Base-by-base conservation (phyloP, 192 early-diverging fungal genomes). In the Entrophospora sp. region DNA sequence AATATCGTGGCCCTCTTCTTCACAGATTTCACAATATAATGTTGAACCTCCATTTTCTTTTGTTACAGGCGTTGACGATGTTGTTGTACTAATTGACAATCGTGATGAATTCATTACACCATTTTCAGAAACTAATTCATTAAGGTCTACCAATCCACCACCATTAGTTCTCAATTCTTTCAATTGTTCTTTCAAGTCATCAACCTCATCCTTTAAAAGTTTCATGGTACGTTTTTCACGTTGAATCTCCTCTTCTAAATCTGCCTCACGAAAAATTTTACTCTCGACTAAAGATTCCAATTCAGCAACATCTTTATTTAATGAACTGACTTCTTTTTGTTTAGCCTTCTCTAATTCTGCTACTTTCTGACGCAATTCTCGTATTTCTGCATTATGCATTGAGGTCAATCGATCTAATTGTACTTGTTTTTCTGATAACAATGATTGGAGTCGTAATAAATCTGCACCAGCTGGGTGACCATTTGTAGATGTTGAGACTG, bases 241-340 rank as follows among this genome's bases (percentile, higher is more conserved):
- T 52, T 81, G 75, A 13, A 84, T 58, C 10, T 76, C 73, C 49
- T 87, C 81, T 62, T 84, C 85, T 2, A 88, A 69, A 58, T 91
- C 89, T 0, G 79, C 76, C 35, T 91, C 87, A 56, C 77, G 78
- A 70, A 91, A 91, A 30, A 86, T 81, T 68, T 85, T 88, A 71
- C 84, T 84, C 61, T 91, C 89, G 36, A 89, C 79, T 56, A 91
- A 56, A 20, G 81, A 75, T 59, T 89, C 89, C 32, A 88, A 66
- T 32, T 78, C 81, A 2, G 81, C 78, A 12, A 91, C 69, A 55
- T 91, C 87, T 46, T 85, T 82, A 55, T 85, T 81, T 18, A 89
- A 69, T 27, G 68, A 61, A 18, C 68, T 72, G 28, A 87, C 75
- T 58, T 91, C 85, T 43, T 63, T 73, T 51, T 85, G 73, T 64